A percentile compares a stretch with the other conserved stretches of the same genome.
Conservation (phyloP, 2,329 filamentous ascomycete genomes). For the Dactylellina parvicollis region DNA sequence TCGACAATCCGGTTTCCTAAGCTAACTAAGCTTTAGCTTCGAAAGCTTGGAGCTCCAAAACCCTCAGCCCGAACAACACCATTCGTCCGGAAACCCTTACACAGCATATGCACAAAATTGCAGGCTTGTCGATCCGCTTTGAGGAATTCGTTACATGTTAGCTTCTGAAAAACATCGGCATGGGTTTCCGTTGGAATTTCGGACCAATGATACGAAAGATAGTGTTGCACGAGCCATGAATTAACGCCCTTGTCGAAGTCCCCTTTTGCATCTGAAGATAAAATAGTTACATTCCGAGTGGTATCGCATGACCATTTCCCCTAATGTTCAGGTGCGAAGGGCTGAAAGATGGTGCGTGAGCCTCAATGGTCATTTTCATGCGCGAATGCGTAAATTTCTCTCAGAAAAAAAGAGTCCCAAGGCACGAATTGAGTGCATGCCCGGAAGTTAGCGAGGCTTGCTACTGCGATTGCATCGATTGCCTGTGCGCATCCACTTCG, state of each 20-base stretch:
- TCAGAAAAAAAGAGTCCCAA: too few relatives aligned
- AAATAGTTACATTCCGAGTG: constrained; percentile 2
- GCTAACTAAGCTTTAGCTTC: constrained; percentile 17
- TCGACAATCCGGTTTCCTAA: too few relatives aligned
- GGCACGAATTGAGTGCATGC: neutral
- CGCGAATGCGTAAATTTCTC: too few relatives aligned
- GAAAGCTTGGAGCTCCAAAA: constrained; percentile 36
- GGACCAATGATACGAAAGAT: constrained; percentile 40
- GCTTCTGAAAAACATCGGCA: constrained; percentile 20
- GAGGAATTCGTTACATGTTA: constrained; percentile 49
- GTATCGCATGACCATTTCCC: constrained; percentile 46
- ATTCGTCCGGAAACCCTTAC: constrained; percentile 6
- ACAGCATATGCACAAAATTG: constrained; percentile 29
- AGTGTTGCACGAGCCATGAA: constrained; percentile 49
- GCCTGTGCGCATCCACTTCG: neutral
- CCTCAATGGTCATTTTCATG: too few relatives aligned
- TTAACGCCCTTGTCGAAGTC: constrained; percentile 11
- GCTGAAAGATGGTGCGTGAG: too few relatives aligned
- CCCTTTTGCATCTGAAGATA: constrained; percentile 21
- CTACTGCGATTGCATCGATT: neutral
- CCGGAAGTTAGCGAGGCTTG: constrained; percentile 3
- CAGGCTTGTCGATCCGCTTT: constrained; percentile 35
- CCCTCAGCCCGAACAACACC: constrained; percentile 8
- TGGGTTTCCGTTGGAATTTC: constrained; percentile 15
- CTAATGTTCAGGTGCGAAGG: constrained; percentile 18